Percentiles rank a stretch among this genome's conserved stretches.
Evolutionary conservation across 148 eudicot species (phyloP).

Genomic region (Heliamphora exappendiculata): DNA sequence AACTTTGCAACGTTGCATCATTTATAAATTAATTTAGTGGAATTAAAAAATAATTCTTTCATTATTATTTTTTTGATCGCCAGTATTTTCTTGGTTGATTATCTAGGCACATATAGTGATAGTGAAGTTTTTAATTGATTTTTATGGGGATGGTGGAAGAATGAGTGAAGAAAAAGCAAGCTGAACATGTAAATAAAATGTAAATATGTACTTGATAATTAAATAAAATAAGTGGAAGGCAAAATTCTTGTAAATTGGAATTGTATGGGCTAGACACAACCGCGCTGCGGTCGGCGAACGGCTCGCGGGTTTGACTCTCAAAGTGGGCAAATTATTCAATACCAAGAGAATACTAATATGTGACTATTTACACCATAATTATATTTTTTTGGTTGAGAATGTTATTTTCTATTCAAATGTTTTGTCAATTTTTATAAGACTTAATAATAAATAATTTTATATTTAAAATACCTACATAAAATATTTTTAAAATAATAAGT

Average conservation of each 20-base stretch:
- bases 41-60: too few relatives aligned
- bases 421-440: too few relatives aligned
- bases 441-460: too few relatives aligned
- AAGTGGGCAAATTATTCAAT: too few relatives aligned
- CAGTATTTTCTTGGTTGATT: neutral
- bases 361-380: neutral
- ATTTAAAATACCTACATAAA: too few relatives aligned
- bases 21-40: too few relatives aligned
- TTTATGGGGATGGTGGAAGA: neutral
- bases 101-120: neutral
- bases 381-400: too few relatives aligned
- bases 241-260: constrained; percentile 31
- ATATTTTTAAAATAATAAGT: too few relatives aligned
- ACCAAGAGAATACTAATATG: too few relatives aligned
- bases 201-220: neutral
- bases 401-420: too few relatives aligned
- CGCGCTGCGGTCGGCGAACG: constrained; percentile 45
- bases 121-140: neutral
- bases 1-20: too few relatives aligned
- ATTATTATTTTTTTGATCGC: neutral
- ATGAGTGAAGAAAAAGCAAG: constrained; percentile 20
- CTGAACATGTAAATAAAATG: neutral
- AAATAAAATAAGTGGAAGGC: neutral
- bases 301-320: constrained; percentile 28
- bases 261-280: constrained; percentile 25